Conservation (phyloP, 2,329 filamentous ascomycete species). For the Orbilia brochopaga region DNA sequence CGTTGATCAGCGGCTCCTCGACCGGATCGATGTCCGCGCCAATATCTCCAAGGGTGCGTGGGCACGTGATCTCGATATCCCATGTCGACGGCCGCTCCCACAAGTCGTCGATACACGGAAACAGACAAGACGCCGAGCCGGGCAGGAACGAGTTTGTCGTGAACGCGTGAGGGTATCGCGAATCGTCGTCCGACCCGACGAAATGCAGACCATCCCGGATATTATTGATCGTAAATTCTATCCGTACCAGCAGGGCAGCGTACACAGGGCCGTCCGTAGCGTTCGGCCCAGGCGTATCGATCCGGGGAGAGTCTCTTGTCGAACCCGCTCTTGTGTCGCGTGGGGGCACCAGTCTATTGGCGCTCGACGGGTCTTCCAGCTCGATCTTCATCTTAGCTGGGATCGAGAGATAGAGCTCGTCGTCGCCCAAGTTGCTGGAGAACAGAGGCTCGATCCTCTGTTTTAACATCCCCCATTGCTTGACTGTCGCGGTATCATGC, state of each 20-base stretch:
- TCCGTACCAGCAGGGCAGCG: constrained; percentile 68
- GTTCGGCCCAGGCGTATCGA: constrained; percentile 58
- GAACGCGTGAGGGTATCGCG: constrained; percentile 87
- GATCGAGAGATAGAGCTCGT: constrained; percentile 66
- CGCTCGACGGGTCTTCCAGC: constrained; percentile 58
- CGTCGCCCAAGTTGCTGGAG: constrained; percentile 61
- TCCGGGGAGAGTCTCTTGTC: constrained; percentile 54
- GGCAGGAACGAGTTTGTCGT: constrained; percentile 80
- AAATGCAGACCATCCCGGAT: constrained; percentile 90
- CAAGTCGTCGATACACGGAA: constrained; percentile 89
- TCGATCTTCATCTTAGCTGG: constrained; percentile 69
- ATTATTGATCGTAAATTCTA: constrained; percentile 77
- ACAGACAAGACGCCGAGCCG: constrained; percentile 81
- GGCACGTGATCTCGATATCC: constrained; percentile 85
- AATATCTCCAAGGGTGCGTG: constrained; percentile 81
- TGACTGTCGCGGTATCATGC: constrained; percentile 68
- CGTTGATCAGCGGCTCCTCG: constrained; percentile 48
- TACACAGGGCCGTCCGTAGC: constrained; percentile 60
- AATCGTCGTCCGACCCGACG: constrained; percentile 80
- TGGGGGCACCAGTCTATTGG: constrained; percentile 27
- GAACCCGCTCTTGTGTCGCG: constrained; percentile 31
- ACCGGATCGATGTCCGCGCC: constrained; percentile 47
- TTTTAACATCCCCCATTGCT: constrained; percentile 78
- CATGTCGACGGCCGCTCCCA: constrained; percentile 76
- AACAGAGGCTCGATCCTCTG: constrained; percentile 69